Evolutionary conservation across 805 yeast genomes (phyloP).

Genomic region (Teunomyces pallodes): DNA sequence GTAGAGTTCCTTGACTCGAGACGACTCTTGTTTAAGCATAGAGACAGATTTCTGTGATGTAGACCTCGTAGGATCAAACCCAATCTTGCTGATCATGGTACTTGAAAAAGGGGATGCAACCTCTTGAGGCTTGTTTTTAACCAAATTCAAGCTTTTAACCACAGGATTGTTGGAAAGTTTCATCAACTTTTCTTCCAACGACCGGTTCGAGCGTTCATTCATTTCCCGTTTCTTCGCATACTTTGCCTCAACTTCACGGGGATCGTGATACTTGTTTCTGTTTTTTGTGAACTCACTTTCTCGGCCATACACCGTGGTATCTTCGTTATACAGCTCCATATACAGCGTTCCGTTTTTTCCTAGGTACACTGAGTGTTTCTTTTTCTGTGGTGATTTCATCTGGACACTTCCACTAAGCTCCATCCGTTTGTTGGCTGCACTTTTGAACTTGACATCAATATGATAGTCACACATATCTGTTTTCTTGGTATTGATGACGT

Average conservation of each 20-base stretch:
- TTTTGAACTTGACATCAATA: constrained; percentile 52
- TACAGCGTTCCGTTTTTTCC: constrained; percentile 22
- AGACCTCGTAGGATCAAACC: constrained; percentile 49
- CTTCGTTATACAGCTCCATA: constrained; percentile 21
- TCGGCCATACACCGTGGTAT: constrained; percentile 19
- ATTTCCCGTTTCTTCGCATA: constrained; percentile 31
- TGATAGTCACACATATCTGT: constrained; percentile 71
- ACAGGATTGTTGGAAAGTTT: constrained; percentile 17
- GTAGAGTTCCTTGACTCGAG: constrained; percentile 19
- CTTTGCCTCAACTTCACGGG: constrained; percentile 38
- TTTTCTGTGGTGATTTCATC: constrained; percentile 53
- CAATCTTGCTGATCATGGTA: constrained; percentile 40
- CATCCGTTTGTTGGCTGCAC: constrained; percentile 60
- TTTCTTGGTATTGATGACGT: constrained; percentile 55
- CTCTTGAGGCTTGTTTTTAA: constrained; percentile 11
- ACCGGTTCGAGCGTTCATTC: constrained; percentile 28
- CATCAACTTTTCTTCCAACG: constrained; percentile 36
- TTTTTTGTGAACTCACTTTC: constrained; percentile 11
- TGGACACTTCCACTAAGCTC: constrained; percentile 67
- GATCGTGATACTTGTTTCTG: constrained; percentile 44
- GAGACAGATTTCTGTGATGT: background rate
- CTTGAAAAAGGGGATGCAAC: constrained; percentile 13
- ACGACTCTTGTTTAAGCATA: background rate
- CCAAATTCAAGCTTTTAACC: constrained; percentile 19
- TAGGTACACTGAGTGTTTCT: constrained; percentile 35